A percentile compares a stretch with the other conserved stretches of the same genome.
Evolutionary conservation across 805 yeast species (phyloP).

Genomic region (Sugiyamaella lignohabitans): DNA sequence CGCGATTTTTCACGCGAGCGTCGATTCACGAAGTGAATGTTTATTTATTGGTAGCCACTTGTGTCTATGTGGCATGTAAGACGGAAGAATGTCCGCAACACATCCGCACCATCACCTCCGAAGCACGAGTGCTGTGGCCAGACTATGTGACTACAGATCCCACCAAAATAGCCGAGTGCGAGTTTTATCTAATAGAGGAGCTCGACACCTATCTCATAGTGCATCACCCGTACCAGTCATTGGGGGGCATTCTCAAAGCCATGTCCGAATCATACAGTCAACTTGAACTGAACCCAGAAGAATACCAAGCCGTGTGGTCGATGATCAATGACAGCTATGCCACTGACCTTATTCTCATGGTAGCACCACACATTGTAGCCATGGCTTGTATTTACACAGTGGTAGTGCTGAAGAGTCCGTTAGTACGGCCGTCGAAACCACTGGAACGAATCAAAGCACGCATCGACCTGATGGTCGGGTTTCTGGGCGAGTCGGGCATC

Average conservation of each 20-base stretch:
- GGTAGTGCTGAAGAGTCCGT: constrained; percentile 43
- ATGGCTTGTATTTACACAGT: constrained; percentile 76
- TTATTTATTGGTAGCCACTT: constrained; percentile 74
- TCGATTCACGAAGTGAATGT: constrained; percentile 76
- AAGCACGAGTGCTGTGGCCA: constrained; percentile 90
- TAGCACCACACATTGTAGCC: constrained; percentile 88
- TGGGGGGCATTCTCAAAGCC: constrained; percentile 37
- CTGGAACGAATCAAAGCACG: constrained; percentile 36
- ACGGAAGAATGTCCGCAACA: constrained; percentile 96
- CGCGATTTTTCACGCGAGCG: constrained; percentile 68
- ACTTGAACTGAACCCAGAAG: constrained; percentile 40
- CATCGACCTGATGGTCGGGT: constrained; percentile 52
- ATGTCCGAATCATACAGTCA: constrained; percentile 45
- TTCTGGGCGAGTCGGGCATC: constrained; percentile 69
- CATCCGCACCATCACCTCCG: constrained; percentile 72
- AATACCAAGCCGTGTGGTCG: constrained; percentile 83
- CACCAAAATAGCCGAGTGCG: constrained; percentile 89
- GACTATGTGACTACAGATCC: constrained; percentile 89
- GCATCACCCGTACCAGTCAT: constrained; percentile 37
- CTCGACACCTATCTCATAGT: constrained; percentile 41
- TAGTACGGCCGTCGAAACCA: constrained; percentile 24
- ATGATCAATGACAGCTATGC: constrained; percentile 82
- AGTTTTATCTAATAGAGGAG: constrained; percentile 87
- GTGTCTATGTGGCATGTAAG: constrained; percentile 85
- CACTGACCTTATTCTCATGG: constrained; percentile 74